A percentile compares a stretch with the other conserved stretches of the same genome.
These are phyloP conservation scores for Salvia sclarea DNA, from an alignment of 305 asterid species.

Conservation along the genomic window DNA sequence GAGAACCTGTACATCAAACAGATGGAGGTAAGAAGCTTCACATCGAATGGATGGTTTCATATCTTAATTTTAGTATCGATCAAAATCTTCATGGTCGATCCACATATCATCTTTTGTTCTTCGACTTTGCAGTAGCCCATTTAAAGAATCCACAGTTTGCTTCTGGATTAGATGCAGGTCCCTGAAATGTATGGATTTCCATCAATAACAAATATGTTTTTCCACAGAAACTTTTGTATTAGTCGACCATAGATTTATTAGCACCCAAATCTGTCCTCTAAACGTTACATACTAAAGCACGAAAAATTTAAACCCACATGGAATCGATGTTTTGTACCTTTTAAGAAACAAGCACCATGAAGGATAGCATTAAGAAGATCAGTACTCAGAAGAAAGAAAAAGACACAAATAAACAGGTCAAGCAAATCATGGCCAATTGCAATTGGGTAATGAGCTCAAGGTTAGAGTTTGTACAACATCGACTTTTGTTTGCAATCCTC, in stretches of 20 bases:
- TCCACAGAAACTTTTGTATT: neutral
- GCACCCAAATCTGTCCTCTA: conserved; percentile 15
- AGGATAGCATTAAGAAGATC: neutral
- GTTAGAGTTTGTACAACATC: neutral
- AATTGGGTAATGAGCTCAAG: neutral
- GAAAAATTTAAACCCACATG: neutral
- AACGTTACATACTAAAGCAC: neutral
- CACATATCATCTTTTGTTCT: conserved; percentile 47
- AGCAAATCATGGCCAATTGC: neutral
- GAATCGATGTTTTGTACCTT: neutral
- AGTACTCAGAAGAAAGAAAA: neutral
- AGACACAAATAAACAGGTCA: neutral
- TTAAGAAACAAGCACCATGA: neutral
- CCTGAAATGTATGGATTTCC: conserved; percentile 45
- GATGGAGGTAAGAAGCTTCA: conserved; percentile 19
- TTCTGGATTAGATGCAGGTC: conserved; percentile 91
- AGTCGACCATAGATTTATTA: conserved; percentile 25
- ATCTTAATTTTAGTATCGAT: neutral
- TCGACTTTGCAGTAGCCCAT: conserved; percentile 74
- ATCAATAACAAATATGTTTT: conserved; percentile 18
- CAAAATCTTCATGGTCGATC: conserved; percentile 8
- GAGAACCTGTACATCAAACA: too few relatives aligned
- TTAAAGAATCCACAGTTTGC: conserved; percentile 94
- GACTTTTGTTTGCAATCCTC: neutral
- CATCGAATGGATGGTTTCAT: conserved; percentile 12